Base-by-base conservation (phyloP, 768 basidiomycete genomes). In the Xerocomellus intermedius region DNA sequence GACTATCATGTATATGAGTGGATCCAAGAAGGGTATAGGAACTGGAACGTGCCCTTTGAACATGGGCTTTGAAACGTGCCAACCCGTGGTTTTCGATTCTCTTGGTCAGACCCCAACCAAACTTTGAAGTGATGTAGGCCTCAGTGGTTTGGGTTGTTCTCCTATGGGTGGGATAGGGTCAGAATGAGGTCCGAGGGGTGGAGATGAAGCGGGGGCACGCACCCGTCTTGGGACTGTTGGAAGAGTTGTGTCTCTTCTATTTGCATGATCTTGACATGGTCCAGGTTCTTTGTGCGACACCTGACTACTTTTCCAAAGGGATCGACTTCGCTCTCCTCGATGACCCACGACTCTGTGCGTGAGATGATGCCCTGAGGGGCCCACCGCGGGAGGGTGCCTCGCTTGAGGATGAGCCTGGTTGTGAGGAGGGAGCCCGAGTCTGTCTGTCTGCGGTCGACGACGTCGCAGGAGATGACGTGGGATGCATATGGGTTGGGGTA, bases 401-500 rank as follows among this genome's bases (percentile, higher is more conserved):
- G 82, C 75, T 98, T 98, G 64, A 96, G 79, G 62, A 98, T 92
- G 60, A 98, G 87, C 21, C 95, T 84, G 2, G 89, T 94, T 10
- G 95, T 97, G 53, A 86, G 71, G 19, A 98, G 79, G 16, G 87
- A 82, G 38, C 94, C 94, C 3, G 80, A 73, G 13, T 86, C 78
- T 2, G 90, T 85, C 60, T 89, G 77, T 19, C 74, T 78, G 61
- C 95, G 89, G 50, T 91, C 89, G 60, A 98, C 85, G 65, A 98
- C 94, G 76, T 98, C 95, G 79, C 93, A 95, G 5, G 94, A 94
- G 61, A 95, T 74, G 70, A 98, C 88, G 75, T 98, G 95, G 36
- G 89, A 79, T 7, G 95, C 91, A 66, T 92, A 93, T 46, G 95
- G 94, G 69, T 97, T 98, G 4, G 95, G 95, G 73, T 97, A 98